Base-by-base conservation (phyloP, 192 early-diverging fungal genomes). In the Geranomyces variabilis region DNA sequence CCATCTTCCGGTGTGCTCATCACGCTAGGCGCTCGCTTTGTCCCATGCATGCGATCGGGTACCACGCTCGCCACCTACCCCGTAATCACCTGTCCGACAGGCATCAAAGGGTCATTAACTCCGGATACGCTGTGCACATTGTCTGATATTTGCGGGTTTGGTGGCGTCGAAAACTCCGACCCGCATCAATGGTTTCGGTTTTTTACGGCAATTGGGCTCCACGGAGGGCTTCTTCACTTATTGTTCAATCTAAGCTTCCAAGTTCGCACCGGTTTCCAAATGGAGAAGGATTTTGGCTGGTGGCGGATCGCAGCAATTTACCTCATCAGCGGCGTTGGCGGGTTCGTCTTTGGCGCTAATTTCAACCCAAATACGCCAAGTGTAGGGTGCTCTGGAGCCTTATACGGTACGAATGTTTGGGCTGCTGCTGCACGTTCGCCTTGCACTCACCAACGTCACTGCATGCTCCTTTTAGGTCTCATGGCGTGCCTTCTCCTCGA, bases 151-250 rank as follows among this genome's bases (percentile, higher is more conserved):
- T 88, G 93, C 80, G 83, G 88, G 31, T 75, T 93, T 66, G 80
- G 79, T 51, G 79, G 86, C 9, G 80, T 89, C 43, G 77, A 82
- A 0, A 71, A 79, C 0, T 36, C 21, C 9, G 21, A 45, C 19
- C 90, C 92, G 7, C 78, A 93, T 75, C 94, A 94, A 67, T 90
- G 88, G 82, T 93, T 80, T 75, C 82, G 94, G 4, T 93, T 96
- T 69, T 80, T 96, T 34, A 74, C 82, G 19, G 88, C 94, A 9
- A 88, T 96, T n/a, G 92, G 92, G 51, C 77, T 96, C 51, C 94
- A 96, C 75, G 92, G 83, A 36, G 94, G 94, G 30, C 65, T 94
- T 2, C 33, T 94, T 0, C 94, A 96, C 77, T 76, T 93, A 22
- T 13, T 88, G 0, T 79, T 96, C 74, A 96, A 96, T 75, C 66